Evolutionary conservation across 2,329 filamentous ascomycete genomes (phyloP).

Genomic region (Hypoxylon sp.): DNA sequence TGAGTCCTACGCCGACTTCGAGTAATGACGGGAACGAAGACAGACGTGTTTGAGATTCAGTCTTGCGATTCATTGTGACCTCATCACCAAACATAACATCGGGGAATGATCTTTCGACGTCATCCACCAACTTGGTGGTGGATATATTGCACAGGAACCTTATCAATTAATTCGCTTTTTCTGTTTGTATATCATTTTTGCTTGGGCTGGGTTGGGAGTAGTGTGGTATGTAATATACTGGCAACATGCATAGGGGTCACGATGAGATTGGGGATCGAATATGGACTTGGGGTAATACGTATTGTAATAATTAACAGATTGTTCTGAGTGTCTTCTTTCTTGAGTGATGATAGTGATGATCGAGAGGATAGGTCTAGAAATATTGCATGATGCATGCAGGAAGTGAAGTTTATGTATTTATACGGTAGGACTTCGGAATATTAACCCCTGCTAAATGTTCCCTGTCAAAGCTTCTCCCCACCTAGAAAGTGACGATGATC

Average conservation of each 20-base stretch:
- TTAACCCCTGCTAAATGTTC: neutral
- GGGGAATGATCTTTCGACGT: too few species aligned
- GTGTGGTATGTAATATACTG: conserved; percentile 4
- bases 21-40: conserved; percentile 6
- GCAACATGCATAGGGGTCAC: conserved; percentile 1
- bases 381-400: neutral
- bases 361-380: neutral
- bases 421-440: conserved; percentile 13
- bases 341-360: neutral
- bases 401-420: neutral
- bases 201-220: neutral
- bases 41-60: conserved; percentile 3
- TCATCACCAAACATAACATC: too few species aligned
- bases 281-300: neutral
- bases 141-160: too few species aligned
- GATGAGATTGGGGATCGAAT: neutral
- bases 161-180: too few species aligned
- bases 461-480: conserved; percentile 12
- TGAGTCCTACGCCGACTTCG: conserved; percentile 25
- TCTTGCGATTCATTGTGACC: too few species aligned
- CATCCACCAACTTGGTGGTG: too few species aligned
- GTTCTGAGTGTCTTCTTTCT: neutral
- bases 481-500: conserved; percentile 22
- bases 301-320: conserved; percentile 8
- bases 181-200: conserved; percentile 10